phyloP scores from a whole-genome alignment of 2,329 filamentous ascomycete genomes.

The Aspergillus latus region DNA sequence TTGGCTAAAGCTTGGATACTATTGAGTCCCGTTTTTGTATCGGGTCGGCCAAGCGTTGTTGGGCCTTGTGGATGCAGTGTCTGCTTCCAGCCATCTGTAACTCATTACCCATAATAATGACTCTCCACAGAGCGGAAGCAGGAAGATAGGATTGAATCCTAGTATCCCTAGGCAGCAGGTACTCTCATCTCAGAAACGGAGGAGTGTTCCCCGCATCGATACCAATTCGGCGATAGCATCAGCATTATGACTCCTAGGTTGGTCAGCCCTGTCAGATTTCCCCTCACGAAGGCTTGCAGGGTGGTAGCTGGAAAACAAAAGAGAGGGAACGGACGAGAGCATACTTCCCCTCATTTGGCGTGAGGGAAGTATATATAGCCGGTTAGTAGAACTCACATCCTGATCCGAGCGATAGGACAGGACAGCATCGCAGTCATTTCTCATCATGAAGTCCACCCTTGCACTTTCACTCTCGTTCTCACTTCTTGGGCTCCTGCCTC shows the following conservation, averaged over 20 bases:
- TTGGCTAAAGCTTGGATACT: constrained; percentile 12
- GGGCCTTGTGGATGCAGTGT: neutral
- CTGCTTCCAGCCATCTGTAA: neutral
- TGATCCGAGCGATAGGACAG: neutral
- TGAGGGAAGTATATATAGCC: neutral
- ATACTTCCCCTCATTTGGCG: neutral
- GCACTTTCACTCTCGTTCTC: neutral
- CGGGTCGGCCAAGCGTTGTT: neutral
- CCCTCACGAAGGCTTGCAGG: neutral
- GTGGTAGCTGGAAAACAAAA: neutral
- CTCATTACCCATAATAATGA: neutral
- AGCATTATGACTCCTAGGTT: neutral
- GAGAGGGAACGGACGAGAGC: neutral
- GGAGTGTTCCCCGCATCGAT: constrained; percentile 1
- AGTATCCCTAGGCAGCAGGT: neutral
- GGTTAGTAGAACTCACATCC: neutral
- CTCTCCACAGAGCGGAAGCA: neutral
- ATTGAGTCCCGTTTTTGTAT: neutral
- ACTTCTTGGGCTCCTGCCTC: constrained; percentile 5
- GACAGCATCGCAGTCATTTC: neutral
- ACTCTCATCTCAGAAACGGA: neutral
- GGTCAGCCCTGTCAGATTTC: neutral
- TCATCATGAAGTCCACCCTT: constrained; percentile 16
- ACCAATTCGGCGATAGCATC: neutral
- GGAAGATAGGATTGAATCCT: neutral